Evolutionary conservation across 352 stramenopile species (phyloP).

Genomic region (Phytophthora constricta): DNA sequence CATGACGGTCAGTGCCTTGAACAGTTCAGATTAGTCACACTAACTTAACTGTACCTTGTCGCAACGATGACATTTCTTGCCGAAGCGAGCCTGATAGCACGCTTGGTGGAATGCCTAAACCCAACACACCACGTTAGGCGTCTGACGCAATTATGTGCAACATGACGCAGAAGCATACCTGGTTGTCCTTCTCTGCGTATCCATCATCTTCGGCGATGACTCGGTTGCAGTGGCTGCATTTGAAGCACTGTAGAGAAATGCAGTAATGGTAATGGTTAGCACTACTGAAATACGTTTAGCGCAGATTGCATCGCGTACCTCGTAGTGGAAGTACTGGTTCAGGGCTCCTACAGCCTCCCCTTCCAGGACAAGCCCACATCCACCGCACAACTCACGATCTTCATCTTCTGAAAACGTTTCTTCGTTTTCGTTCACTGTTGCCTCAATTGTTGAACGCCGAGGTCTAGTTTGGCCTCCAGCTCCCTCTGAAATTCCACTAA

Average conservation of each 20-base stretch:
- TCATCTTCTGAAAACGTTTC: conserved; percentile 67
- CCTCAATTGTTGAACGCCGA: conserved; percentile 36
- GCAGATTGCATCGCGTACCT: conserved; percentile 42
- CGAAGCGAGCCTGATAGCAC: conserved; percentile 80
- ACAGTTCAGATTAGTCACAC: neutral
- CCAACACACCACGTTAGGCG: conserved; percentile 8
- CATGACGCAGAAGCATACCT: conserved; percentile 35
- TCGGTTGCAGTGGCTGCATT: conserved; percentile 76
- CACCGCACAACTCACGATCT: conserved; percentile 75
- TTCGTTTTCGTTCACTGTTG: conserved; percentile 43
- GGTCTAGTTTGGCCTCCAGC: conserved; percentile 24
- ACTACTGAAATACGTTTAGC: no score
- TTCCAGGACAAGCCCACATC: conserved; percentile 72
- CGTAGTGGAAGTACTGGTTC: conserved; percentile 85
- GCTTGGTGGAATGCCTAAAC: conserved; percentile 76
- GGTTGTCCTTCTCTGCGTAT: conserved; percentile 84
- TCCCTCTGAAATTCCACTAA: conserved; percentile 67
- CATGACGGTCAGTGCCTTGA: no score
- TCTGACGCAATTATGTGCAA: neutral
- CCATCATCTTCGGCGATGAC: conserved; percentile 81
- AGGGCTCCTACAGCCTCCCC: conserved; percentile 82
- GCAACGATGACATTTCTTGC: conserved; percentile 84
- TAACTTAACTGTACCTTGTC: conserved; percentile 46
- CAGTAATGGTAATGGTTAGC: no score
- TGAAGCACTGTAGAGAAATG: conserved; percentile 72